Base-by-base conservation (phyloP, 306 rosid species). In the Alnus rubra region DNA sequence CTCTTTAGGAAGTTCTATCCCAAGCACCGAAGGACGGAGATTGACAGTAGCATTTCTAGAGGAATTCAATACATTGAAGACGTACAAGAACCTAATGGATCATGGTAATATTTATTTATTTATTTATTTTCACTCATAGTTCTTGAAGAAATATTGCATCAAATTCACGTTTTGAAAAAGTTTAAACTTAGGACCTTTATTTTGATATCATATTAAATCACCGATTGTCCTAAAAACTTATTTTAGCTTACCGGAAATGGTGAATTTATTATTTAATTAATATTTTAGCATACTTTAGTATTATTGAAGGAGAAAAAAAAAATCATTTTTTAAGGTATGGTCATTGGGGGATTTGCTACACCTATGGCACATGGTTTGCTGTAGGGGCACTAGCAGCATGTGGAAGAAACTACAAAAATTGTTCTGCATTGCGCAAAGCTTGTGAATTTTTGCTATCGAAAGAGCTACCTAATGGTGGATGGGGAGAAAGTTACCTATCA, bases 401-500 rank as follows among this genome's bases (percentile, higher is more conserved):
- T 59, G 93, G 91, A 42, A 87, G 73, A 53, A 86, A 69, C 35
- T 90, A 80, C 51, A 76, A 28, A 1, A 89, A 81, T 51, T 62
- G 93, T 70, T 69, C 73, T 47, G 54, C 82, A 33, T 54, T 92
- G 67, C 86, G 90, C 60, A 88, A 79, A 79, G 91, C 96, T 44
- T 87, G 93, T 76, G 13, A 76, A 1, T 92, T 89, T 78, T 74
- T 92, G 39, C 65, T 92, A 16, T 90, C 92, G 68, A 92, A 90
- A 79, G 93, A 90, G 72, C 83, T 90, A 12, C 84, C 90, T 1
- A 63, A 83, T 69, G 97, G 96, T 73, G 96, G 96, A 0, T 92
- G 97, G 97, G 97, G 97, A 52, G 97, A 92, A 77, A 89, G 93
- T 75, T 88, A 92, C 78, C 86, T 89, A 76, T 86, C 97, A 10